A percentile compares a stretch with the other conserved stretches of the same genome.
phyloP scores from a whole-genome alignment of 2,329 filamentous ascomycete species.

The Penicillium sp. region DNA sequence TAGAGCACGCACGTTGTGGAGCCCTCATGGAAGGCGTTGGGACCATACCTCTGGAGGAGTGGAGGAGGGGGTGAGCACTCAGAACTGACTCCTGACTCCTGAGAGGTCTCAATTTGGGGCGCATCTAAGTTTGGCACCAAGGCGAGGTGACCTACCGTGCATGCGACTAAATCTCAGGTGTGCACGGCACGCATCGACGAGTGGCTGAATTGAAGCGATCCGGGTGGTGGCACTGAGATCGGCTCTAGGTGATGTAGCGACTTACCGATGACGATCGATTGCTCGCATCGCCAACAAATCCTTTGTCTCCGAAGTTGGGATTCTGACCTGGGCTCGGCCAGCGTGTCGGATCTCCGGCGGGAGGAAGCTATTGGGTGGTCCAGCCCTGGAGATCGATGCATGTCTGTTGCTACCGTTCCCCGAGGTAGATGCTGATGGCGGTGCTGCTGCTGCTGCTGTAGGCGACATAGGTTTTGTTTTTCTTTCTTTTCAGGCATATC shows the following conservation, averaged over 20 bases:
- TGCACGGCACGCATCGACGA: conserved; percentile 24
- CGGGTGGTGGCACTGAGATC: conserved; percentile 15
- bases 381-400: conserved; percentile 7
- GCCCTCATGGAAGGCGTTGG: not conserved
- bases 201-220: conserved; percentile 29
- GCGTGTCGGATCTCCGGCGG: not conserved
- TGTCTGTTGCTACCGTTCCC: not conserved
- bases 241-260: conserved; percentile 21
- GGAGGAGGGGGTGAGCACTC: too few relatives aligned
- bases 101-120: not conserved
- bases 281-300: conserved; percentile 18
- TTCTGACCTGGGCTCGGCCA: conserved; percentile 1
- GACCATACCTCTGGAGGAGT: not conserved
- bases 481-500: not conserved
- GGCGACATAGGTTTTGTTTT: not conserved
- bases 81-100: too few relatives aligned
- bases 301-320: conserved; percentile 11
- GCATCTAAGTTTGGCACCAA: conserved; percentile 21
- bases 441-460: not conserved
- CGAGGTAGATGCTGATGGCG: not conserved
- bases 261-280: conserved; percentile 24
- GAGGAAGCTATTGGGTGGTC: not conserved
- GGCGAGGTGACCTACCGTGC: conserved; percentile 28
- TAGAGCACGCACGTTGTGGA: conserved; percentile 1
- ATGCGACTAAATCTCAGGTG: conserved; percentile 25